phyloP scores from a whole-genome alignment of 1,284 basidiomycete species.

The Coriolopsis trogii region DNA sequence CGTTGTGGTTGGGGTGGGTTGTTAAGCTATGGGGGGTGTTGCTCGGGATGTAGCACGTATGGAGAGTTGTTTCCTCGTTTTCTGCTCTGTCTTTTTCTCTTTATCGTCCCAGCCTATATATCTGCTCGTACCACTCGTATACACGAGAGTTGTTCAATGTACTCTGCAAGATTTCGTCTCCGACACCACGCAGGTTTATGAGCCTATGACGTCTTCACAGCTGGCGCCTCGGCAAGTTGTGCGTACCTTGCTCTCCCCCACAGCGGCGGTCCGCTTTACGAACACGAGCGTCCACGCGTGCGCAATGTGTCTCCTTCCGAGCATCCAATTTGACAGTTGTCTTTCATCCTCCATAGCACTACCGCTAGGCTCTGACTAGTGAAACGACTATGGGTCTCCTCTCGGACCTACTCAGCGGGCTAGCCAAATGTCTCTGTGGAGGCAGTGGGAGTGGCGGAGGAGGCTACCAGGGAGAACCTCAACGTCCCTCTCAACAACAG shows the following conservation, averaged over 20 bases:
- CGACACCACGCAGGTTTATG: too few species aligned
- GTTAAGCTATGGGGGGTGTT: not conserved
- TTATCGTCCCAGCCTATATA: not conserved
- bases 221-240: too few species aligned
- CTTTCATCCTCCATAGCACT: not conserved
- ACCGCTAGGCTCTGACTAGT: too few species aligned
- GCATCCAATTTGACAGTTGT: not conserved
- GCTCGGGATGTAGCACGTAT: slow-evolving; percentile 1
- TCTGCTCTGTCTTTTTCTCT: not conserved
- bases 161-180: not conserved
- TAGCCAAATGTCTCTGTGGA: slow-evolving; percentile 30
- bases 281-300: not conserved
- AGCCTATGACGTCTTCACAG: not conserved
- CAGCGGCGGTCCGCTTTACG: not conserved
- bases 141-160: not conserved
- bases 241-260: slow-evolving; percentile 2
- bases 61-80: slow-evolving; percentile 10
- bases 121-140: too few species aligned
- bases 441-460: slow-evolving; percentile 10
- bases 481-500: slow-evolving; percentile 13
- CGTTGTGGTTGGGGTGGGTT: not conserved
- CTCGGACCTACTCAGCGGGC: slow-evolving; percentile 20
- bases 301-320: not conserved
- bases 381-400: slow-evolving; percentile 25
- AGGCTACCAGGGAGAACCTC: slow-evolving; percentile 6